A percentile compares a stretch with the other conserved stretches of the same genome.
Conservation (phyloP, 495 filamentous ascomycete genomes). For the Rusavskia elegans region DNA sequence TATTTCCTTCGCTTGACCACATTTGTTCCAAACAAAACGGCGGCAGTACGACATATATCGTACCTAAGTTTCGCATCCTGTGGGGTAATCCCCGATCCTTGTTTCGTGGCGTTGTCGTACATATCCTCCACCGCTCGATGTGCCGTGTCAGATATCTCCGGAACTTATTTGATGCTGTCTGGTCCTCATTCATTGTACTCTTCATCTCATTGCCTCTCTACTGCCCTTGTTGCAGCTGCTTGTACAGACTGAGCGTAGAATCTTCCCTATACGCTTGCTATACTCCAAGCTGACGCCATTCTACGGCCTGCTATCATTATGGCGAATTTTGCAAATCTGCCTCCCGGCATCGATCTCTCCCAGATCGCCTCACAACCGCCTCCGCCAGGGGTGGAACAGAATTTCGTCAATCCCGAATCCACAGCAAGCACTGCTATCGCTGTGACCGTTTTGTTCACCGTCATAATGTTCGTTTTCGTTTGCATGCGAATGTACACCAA, state of each 20-base stretch:
- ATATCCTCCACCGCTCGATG: neutral
- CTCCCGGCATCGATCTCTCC: neutral
- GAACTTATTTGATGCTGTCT: too few species aligned
- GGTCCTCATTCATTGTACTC: too few species aligned
- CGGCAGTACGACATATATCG: neutral
- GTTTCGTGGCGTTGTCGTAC: neutral
- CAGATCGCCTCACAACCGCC: neutral
- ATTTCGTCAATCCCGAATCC: slow-evolving; percentile 1
- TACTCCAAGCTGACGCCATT: too few species aligned
- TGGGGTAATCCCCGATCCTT: neutral
- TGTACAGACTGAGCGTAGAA: too few species aligned
- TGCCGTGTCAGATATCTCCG: neutral
- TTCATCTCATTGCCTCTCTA: too few species aligned
- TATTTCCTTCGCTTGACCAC: too few species aligned
- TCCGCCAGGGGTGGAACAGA: neutral
- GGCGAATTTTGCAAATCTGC: neutral
- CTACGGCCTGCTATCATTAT: too few species aligned
- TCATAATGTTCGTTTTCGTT: neutral
- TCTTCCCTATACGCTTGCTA: too few species aligned
- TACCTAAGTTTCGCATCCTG: neutral
- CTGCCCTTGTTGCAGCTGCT: too few species aligned
- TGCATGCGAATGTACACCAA: slow-evolving; percentile 1
- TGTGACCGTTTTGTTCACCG: neutral
- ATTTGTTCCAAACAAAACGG: neutral
- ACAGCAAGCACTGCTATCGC: neutral